Evolutionary conservation across 2,329 filamentous ascomycete genomes (phyloP), one percentile per base, ranked within the genome.

Genomic region (Fusarium sp.): DNA sequence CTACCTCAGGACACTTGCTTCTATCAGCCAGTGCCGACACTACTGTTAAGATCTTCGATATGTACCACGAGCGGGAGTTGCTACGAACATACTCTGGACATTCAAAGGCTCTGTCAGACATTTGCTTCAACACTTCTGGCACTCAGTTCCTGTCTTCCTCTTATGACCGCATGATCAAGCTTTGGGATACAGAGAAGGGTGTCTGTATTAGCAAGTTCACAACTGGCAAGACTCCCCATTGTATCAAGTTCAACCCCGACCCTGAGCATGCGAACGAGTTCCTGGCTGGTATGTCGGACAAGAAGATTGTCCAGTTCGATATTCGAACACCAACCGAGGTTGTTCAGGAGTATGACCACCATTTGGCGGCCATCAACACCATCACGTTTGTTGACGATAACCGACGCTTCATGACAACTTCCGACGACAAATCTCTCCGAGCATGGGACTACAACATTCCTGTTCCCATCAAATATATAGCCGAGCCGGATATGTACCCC

Each of bases 371-470:
- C 23, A 91, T 99, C 83, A 99, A 99, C 82, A 98, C 96, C 11
- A 93, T 99, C 71, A 96, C 93, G 6, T 99, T 98, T 79, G 93
- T 96, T 70, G 96, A 99, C 78, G 90, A 96, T 61, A 93, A 94
- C 78, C 90, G 95, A 35, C 92, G 96, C 40, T 99, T 99, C 85
- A 96, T 99, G 83, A 97, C 95, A 25, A 99, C 96, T 1, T 97
- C 93, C 0, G 96, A 99, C 82, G 96, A 99, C 83, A 97, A 97
- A 79, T 95, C 92, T 9, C 86, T 99, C 23, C 91, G 96, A 63
- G 95, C 95, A 1, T 99, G 96, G 96, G 96, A 99, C 81, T 98
- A 97, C 82, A 93, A 94, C 73, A 98, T 99, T 72, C 96, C 96
- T 2, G 96, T 99, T 0, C 96, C 96, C 1, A 98, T 99, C 85